Conservation (phyloP, 2,329 filamentous ascomycete species). For the Atkinsonella texensis region DNA sequence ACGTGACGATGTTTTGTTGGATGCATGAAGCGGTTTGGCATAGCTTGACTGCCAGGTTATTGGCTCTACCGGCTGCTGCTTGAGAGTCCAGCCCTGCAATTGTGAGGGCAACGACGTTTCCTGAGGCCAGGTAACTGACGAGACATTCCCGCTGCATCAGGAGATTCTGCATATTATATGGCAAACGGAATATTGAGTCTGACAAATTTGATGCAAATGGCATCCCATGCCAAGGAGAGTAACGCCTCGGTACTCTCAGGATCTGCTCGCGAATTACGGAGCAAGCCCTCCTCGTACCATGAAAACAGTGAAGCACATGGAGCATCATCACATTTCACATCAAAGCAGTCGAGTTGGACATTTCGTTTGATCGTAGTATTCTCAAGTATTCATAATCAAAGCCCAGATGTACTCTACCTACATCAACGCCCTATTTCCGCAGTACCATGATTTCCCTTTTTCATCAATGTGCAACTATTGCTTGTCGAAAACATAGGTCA, state of each 20-base stretch:
- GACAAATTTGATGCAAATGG: too few relatives aligned
- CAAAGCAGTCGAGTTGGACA: background rate
- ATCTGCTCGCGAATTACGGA: too few relatives aligned
- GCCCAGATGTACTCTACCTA: slow-evolving; percentile 28
- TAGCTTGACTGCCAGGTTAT: background rate
- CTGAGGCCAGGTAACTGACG: too few relatives aligned
- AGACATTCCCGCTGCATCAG: too few relatives aligned
- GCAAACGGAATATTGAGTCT: too few relatives aligned
- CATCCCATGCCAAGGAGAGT: too few relatives aligned
- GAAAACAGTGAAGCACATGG: background rate
- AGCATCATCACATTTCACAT: background rate
- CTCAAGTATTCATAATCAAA: slow-evolving; percentile 28
- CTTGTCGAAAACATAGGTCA: slow-evolving; percentile 65
- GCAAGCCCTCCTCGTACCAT: background rate
- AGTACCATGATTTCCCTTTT: slow-evolving; percentile 19
- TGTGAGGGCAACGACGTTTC: too few relatives aligned
- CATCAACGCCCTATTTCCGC: slow-evolving; percentile 29
- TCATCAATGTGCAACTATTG: slow-evolving; percentile 31
- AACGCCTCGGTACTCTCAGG: too few relatives aligned
- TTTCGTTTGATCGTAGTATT: slow-evolving; percentile 9
- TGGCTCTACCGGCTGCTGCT: slow-evolving; percentile 6
- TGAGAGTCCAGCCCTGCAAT: too few relatives aligned
- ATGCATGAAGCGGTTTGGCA: too few relatives aligned
- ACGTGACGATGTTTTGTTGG: too few relatives aligned
- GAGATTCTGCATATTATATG: too few relatives aligned